A percentile compares a stretch with the other conserved stretches of the same genome.
Evolutionary conservation across 176 grass and related monocot genomes (phyloP).

Genomic region (Calamus simplicifolius): DNA sequence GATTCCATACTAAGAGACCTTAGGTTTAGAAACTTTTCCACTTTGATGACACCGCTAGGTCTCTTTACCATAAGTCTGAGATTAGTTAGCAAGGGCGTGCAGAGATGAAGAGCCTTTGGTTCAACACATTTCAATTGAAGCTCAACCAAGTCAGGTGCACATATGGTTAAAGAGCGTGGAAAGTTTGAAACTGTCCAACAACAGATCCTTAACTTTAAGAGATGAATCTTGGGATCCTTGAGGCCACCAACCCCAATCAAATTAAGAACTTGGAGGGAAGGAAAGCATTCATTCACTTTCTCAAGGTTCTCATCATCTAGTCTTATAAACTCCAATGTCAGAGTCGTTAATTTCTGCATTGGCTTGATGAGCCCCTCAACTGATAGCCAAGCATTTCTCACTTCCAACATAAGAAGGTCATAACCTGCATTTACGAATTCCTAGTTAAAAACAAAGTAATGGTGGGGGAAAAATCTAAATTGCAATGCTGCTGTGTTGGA

Average conservation of each 20-base stretch:
- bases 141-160: slow-evolving; percentile 43
- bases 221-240: slow-evolving; percentile 46
- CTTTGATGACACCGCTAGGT: slow-evolving; percentile 23
- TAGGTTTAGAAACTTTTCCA: slow-evolving; percentile 36
- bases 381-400: slow-evolving; percentile 78
- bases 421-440: slow-evolving; percentile 29
- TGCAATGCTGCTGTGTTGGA: too few relatives aligned
- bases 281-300: slow-evolving; percentile 65
- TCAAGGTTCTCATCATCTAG: slow-evolving; percentile 61
- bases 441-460: neutral
- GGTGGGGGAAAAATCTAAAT: too few relatives aligned
- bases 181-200: slow-evolving; percentile 52
- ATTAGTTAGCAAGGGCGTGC: slow-evolving; percentile 35
- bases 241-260: slow-evolving; percentile 66
- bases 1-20: slow-evolving; percentile 28
- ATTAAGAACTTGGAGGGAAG: slow-evolving; percentile 57
- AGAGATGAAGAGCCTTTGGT: slow-evolving; percentile 51
- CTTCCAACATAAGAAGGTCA: slow-evolving; percentile 40
- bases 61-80: slow-evolving; percentile 48
- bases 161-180: slow-evolving; percentile 31
- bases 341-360: slow-evolving; percentile 49
- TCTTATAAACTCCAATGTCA: slow-evolving; percentile 61
- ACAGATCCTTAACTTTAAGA: slow-evolving; percentile 55
- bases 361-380: slow-evolving; percentile 42
- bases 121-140: slow-evolving; percentile 59